Base-by-base conservation (phyloP, 495 filamentous ascomycete species). In the Neurospora africana region DNA sequence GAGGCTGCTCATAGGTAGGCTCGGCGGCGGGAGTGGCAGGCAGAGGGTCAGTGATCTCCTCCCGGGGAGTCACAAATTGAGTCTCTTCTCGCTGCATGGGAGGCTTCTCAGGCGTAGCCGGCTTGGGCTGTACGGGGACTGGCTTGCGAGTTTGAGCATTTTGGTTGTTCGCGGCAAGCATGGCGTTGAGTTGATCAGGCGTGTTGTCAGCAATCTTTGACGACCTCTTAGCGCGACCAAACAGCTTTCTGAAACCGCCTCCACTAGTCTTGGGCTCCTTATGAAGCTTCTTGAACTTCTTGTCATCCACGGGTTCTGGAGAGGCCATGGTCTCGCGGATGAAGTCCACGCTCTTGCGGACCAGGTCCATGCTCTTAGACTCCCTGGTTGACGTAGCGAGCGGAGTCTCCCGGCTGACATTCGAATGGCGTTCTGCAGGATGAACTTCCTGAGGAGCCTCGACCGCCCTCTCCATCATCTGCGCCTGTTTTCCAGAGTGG, bases 241-340 rank as follows among this genome's bases (percentile, higher is more conserved):
- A 91, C 70, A 92, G 77, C 81, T 89, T 91, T 74, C 83, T 86
- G 70, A 92, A 85, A 7, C 87, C 83, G 47, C 79, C 78, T 11
- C 75, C 79, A 19, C 78, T 73, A 3, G 70, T 68, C 76, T 84
- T 85, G 74, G 84, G 84, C 74, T 88, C 85, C 73, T 85, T 85
- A 41, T 85, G 83, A 47, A 90, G 83, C 79, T 88, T 89, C 74
- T 85, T 87, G 4, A 78, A 79, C 74, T 81, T 83, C 77, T 84
- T 86, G 73, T 77, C 78, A 6, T 86, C 83, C 1, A 79, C 79
- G 9, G 84, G 81, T 35, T 84, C 84, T 10, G 84, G 81, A 13
- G 85, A 85, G 30, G 78, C 69, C 80, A 84, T 83, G 30, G 73
- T 79, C 68, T 85, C 82, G 36, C 82, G 81, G 9, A 79, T 73